These are phyloP conservation scores for Geoglossum glabrum DNA, from an alignment of 495 filamentous ascomycete species.

Conservation along the genomic window DNA sequence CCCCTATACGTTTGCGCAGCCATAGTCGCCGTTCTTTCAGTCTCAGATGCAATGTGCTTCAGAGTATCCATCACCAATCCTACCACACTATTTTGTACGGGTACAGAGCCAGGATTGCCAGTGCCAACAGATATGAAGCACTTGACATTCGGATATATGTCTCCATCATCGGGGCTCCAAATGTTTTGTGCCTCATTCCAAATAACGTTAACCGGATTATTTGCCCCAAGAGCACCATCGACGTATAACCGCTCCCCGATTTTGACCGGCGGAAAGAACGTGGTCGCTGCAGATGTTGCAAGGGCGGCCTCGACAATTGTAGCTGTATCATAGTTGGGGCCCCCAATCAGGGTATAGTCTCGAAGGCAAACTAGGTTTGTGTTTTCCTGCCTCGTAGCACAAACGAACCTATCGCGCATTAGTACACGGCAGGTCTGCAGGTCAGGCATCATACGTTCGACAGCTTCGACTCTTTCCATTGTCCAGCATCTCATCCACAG, in stretches of 20 bases:
- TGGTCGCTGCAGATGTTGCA: conserved; percentile 28
- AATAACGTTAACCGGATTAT: conserved; percentile 22
- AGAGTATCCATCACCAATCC: conserved; percentile 12
- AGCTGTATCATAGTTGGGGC: neutral
- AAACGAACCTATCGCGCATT: no score
- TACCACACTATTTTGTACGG: conserved; percentile 15
- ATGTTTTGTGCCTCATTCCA: conserved; percentile 20
- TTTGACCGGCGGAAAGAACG: conserved; percentile 21
- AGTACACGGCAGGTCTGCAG: no score
- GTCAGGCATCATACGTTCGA: no score
- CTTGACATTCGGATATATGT: conserved; percentile 18
- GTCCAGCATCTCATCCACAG: no score
- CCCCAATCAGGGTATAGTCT: conserved; percentile 15
- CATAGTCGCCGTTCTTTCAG: conserved; percentile 17
- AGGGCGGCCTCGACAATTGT: conserved; percentile 24
- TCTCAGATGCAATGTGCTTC: conserved; percentile 15
- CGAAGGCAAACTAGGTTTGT: conserved; percentile 12
- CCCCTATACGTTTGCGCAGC: no score
- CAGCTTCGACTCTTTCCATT: no score
- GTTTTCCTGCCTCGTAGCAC: no score
- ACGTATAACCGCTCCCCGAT: conserved; percentile 22
- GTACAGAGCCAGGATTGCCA: conserved; percentile 16
- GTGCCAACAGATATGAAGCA: conserved; percentile 26
- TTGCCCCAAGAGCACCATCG: conserved; percentile 24
- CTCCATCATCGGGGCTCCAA: conserved; percentile 17